These are phyloP conservation scores for Ophiostoma piceae DNA, from an alignment of 2,329 filamentous ascomycete genomes.

Conservation along the genomic window DNA sequence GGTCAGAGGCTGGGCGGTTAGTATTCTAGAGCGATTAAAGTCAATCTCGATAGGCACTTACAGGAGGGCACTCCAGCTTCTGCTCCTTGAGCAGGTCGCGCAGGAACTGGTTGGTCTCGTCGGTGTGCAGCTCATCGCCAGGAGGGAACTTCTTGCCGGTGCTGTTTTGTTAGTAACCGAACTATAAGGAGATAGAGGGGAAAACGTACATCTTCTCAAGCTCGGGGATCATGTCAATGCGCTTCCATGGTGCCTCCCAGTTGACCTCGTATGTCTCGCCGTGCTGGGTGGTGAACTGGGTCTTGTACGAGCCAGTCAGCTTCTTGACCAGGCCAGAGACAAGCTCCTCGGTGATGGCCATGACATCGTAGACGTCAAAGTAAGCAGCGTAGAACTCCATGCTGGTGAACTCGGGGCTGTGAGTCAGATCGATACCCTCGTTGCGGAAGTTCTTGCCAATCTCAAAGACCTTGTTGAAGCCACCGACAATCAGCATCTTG, in stretches of 20 bases:
- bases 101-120: constrained; percentile 85
- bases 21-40: not conserved
- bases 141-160: constrained; percentile 86
- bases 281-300: constrained; percentile 77
- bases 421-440: constrained; percentile 83
- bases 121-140: constrained; percentile 80
- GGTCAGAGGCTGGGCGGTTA: constrained; percentile 58
- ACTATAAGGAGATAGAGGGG: not conserved
- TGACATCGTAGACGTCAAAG: constrained; percentile 83
- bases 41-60: not conserved
- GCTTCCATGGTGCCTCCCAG: constrained; percentile 91
- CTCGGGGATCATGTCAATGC: constrained; percentile 91
- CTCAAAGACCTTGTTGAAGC: constrained; percentile 91
- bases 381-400: constrained; percentile 97
- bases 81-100: constrained; percentile 79
- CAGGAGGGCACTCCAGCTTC: constrained; percentile 77
- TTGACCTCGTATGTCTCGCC: constrained; percentile 88
- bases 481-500: constrained; percentile 93
- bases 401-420: constrained; percentile 98
- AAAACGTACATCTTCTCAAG: constrained; percentile 55
- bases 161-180: constrained; percentile 13
- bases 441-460: constrained; percentile 95
- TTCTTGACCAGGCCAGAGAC: constrained; percentile 85
- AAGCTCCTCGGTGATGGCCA: constrained; percentile 88
- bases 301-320: constrained; percentile 78